Conservation (phyloP, 2,329 filamentous ascomycete genomes). For the Neurospora sp. region DNA sequence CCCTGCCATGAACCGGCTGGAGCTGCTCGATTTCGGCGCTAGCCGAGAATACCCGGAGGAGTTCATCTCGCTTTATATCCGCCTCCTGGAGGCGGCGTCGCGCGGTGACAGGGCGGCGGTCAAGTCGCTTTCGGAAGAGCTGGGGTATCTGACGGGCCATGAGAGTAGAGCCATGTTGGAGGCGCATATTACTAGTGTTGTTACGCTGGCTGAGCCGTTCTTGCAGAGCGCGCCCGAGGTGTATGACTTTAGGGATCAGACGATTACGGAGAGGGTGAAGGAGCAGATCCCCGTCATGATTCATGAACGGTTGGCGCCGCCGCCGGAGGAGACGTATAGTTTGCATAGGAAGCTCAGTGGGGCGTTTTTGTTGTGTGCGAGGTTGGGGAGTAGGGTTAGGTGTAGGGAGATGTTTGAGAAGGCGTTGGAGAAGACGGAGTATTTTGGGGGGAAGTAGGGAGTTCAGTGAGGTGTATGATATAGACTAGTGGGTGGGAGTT, state of each 20-base stretch:
- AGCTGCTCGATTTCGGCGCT: slow-evolving; percentile 92
- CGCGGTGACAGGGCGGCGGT: no score
- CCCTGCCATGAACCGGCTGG: slow-evolving; percentile 48
- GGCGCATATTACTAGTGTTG: slow-evolving; percentile 77
- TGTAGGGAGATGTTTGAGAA: slow-evolving; percentile 72
- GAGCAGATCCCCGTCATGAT: slow-evolving; percentile 88
- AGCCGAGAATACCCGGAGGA: slow-evolving; percentile 71
- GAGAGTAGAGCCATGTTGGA: slow-evolving; percentile 81
- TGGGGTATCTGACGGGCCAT: slow-evolving; percentile 87
- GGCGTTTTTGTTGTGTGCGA: slow-evolving; percentile 85
- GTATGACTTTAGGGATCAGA: slow-evolving; percentile 91
- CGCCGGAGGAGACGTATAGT: slow-evolving; percentile 95
- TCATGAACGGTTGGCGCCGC: slow-evolving; percentile 74
- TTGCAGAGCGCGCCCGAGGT: slow-evolving; percentile 62
- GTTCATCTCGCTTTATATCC: slow-evolving; percentile 74
- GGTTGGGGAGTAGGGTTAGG: slow-evolving; percentile 69
- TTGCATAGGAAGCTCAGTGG: slow-evolving; percentile 91
- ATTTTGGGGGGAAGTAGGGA: slow-evolving; percentile 1
- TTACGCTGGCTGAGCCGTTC: slow-evolving; percentile 91
- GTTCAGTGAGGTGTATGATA: background rate
- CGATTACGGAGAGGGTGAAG: slow-evolving; percentile 89
- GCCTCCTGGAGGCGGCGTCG: slow-evolving; percentile 70
- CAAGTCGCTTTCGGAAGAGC: slow-evolving; percentile 59
- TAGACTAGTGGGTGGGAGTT: background rate
- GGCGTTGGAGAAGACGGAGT: slow-evolving; percentile 32